A percentile compares a stretch with the other conserved stretches of the same genome.
Evolutionary conservation across 2,329 filamentous ascomycete genomes (phyloP).

Genomic region (Drechslerella stenobrocha): DNA sequence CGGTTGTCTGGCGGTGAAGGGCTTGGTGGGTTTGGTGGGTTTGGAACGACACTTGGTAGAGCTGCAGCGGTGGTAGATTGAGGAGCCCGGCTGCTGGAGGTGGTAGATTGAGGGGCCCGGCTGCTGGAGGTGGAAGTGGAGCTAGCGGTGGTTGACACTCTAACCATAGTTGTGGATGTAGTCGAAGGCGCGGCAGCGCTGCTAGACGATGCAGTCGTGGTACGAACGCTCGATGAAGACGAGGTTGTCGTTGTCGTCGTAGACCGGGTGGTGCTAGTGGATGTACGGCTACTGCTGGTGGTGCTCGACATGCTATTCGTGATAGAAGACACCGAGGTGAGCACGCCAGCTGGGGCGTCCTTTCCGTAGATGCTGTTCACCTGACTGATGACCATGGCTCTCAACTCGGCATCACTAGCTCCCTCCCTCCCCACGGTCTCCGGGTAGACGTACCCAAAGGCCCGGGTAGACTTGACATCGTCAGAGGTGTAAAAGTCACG

Average conservation of each 20-base stretch:
- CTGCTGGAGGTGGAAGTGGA: slow-evolving; percentile 8
- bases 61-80: not conserved
- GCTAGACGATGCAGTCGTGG: slow-evolving; percentile 8
- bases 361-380: slow-evolving; percentile 29
- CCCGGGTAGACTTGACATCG: slow-evolving; percentile 56
- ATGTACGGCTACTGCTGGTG: slow-evolving; percentile 6
- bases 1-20: slow-evolving; percentile 1
- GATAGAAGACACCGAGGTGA: slow-evolving; percentile 37
- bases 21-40: not conserved
- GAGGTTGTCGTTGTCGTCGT: not conserved
- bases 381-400: slow-evolving; percentile 19
- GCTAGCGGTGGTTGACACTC: not conserved
- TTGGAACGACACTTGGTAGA: slow-evolving; percentile 1
- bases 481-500: slow-evolving; percentile 49
- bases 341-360: slow-evolving; percentile 28
- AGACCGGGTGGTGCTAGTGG: slow-evolving; percentile 1
- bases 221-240: too few relatives aligned
- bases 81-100: too few relatives aligned
- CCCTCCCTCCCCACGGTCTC: slow-evolving; percentile 66
- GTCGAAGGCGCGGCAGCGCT: slow-evolving; percentile 4
- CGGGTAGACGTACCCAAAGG: slow-evolving; percentile 74
- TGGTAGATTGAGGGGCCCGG: too few relatives aligned
- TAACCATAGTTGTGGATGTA: not conserved
- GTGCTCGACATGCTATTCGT: slow-evolving; percentile 43
- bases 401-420: too few relatives aligned